Evolutionary conservation across 2,329 filamentous ascomycete species (phyloP), one percentile per base, ranked within the genome.

Genomic region (Alternaria ethzedia): DNA sequence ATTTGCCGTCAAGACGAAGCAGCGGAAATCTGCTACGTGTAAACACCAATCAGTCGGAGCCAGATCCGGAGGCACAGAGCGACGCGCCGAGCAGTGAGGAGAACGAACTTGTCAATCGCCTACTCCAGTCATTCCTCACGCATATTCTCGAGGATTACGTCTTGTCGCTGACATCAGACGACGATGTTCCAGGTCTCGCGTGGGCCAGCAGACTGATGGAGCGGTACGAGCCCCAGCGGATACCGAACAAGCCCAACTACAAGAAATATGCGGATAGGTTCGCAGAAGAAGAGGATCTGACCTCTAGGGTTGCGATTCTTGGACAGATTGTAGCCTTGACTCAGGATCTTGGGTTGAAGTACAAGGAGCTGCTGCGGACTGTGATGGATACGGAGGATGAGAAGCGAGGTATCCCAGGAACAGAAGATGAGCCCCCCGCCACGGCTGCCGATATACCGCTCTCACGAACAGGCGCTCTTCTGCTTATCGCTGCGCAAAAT

Each of bases 91-190:
- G 80, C 8, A 73, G 76, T 6, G 83, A 84, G 36, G 91, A 94
- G 76, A 82, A 82, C 3, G 86, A 84, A 9, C 82, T 94, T 64
- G 87, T 90, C 72, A 83, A 83, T 36, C 88, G 86, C 61, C 82
- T 95, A 15, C 80, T 95, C 23, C 90, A 93, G 73, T 89, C 90
- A 2, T 94, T 96, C 77, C 84, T 93, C n/a, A 93, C 91, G 0
- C 91, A 92, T 74, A 82, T 94, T 17, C 80, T 94, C 11, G 91
- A 94, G 75, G 87, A 90, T 49, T 95, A 93, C 69, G 85, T 92
- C 64, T 88, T 87, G n/a, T 81, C 81, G 7, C 68, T 86, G 17
- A 74, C 75, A 5, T 77, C 80, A 5, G 72, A 76, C 6, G 82
- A 83, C 21, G 83, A 85, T 70, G 79, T 84, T 6, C 83, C 84